phyloP scores from a whole-genome alignment of 371 early-diverging fungal genomes.

The Thermomucor indicae-seudaticae region DNA sequence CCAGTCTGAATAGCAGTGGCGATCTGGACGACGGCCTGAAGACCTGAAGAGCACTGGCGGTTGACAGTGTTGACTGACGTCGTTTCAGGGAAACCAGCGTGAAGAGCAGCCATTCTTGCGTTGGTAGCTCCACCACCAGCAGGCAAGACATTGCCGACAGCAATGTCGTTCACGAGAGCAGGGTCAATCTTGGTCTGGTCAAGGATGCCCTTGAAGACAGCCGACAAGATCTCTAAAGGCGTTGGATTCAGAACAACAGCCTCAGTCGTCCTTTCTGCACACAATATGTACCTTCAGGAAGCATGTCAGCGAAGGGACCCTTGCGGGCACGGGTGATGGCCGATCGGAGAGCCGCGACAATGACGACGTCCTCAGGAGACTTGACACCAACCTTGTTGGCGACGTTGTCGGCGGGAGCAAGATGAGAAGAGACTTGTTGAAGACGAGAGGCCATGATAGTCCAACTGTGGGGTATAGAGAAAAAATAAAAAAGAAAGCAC shows the following conservation, averaged over 20 bases:
- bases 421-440: slow-evolving; percentile 71
- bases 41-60: slow-evolving; percentile 96
- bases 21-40: slow-evolving; percentile 91
- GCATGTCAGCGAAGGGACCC: slow-evolving; percentile 93
- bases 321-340: slow-evolving; percentile 89
- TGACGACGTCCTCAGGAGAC: slow-evolving; percentile 83
- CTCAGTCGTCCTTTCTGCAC: background rate
- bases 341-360: slow-evolving; percentile 86
- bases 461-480: slow-evolving; percentile 1
- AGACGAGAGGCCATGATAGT: slow-evolving; percentile 60
- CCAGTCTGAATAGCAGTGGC: slow-evolving; percentile 90
- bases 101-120: slow-evolving; percentile 93
- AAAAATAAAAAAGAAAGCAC: background rate
- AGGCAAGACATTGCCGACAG: slow-evolving; percentile 92
- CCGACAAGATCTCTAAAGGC: slow-evolving; percentile 81
- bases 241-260: background rate
- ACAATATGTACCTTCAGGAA: slow-evolving; percentile 51
- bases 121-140: slow-evolving; percentile 93
- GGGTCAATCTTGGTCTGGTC: slow-evolving; percentile 86
- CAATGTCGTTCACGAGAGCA: slow-evolving; percentile 87
- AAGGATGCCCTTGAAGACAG: slow-evolving; percentile 78
- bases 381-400: slow-evolving; percentile 73
- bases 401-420: slow-evolving; percentile 48
- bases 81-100: slow-evolving; percentile 90
- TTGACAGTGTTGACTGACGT: slow-evolving; percentile 88